Evolutionary conservation across 768 basidiomycete genomes (phyloP).

Genomic region (Pisolithus tinctorius): DNA sequence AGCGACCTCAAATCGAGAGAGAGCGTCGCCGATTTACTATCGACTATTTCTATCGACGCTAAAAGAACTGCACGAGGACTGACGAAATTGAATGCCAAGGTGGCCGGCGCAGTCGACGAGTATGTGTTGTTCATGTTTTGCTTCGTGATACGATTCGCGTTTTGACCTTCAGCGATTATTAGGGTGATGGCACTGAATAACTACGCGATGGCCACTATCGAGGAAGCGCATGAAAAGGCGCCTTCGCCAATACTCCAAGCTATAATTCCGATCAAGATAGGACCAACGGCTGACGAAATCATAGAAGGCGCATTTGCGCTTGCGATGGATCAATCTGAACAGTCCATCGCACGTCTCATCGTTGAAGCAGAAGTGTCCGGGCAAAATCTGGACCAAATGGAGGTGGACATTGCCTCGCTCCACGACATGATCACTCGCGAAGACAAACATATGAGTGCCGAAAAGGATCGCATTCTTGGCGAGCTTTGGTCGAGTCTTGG

Average conservation of each 20-base stretch:
- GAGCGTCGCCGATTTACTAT: conserved; percentile 43
- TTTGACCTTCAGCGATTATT: conserved; percentile 1
- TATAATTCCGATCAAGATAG: conserved; percentile 35
- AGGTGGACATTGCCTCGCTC: conserved; percentile 49
- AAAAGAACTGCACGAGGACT: conserved; percentile 53
- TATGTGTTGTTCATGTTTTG: conserved; percentile 26
- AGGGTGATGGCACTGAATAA: conserved; percentile 74
- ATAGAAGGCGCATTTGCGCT: conserved; percentile 50
- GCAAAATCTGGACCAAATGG: conserved; percentile 52
- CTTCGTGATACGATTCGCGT: background rate
- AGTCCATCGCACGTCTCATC: conserved; percentile 47
- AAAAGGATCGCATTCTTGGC: conserved; percentile 49
- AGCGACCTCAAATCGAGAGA: conserved; percentile 61
- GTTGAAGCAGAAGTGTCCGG: conserved; percentile 60
- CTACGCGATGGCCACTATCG: conserved; percentile 57
- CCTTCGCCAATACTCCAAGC: conserved; percentile 26
- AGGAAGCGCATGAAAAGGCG: conserved; percentile 24
- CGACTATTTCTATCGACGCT: conserved; percentile 54
- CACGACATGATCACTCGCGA: conserved; percentile 59
- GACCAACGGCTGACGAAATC: conserved; percentile 34
- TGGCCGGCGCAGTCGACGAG: conserved; percentile 73
- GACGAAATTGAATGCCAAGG: conserved; percentile 55
- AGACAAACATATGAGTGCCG: conserved; percentile 36
- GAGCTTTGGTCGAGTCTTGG: conserved; percentile 68
- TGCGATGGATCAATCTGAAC: conserved; percentile 55